These are phyloP conservation scores for Naematelia aurantialba DNA, from an alignment of 768 basidiomycete species.

Conservation along the genomic window DNA sequence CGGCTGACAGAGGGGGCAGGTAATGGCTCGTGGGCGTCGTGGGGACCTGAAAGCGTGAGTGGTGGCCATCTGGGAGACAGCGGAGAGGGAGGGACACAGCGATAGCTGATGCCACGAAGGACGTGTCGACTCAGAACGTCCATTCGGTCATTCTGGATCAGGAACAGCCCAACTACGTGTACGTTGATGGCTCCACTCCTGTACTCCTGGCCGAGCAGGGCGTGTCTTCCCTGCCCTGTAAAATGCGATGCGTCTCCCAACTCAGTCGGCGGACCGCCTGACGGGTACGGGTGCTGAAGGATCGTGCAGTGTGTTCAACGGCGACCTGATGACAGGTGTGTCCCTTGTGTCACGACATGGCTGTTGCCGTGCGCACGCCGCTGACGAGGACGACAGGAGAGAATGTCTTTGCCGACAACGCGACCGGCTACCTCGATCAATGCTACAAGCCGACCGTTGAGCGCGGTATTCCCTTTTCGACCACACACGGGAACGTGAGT, in stretches of 20 bases:
- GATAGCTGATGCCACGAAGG: no score
- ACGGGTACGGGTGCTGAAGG: no score
- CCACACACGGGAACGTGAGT: conserved; percentile 62
- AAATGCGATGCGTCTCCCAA: no score
- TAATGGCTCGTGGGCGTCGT: conserved; percentile 3
- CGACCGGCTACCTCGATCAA: conserved; percentile 63
- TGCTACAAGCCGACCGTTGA: conserved; percentile 63
- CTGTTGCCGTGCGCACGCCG: no score
- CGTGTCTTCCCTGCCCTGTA: no score
- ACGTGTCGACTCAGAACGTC: conserved; percentile 60
- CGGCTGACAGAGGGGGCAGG: conserved; percentile 33
- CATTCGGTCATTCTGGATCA: conserved; percentile 59
- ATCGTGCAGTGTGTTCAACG: conserved; percentile 60
- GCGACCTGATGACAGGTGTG: conserved; percentile 71
- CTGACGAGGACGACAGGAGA: neutral
- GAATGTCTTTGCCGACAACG: conserved; percentile 59
- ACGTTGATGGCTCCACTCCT: no score
- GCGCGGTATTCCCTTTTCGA: conserved; percentile 62
- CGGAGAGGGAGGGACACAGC: no score
- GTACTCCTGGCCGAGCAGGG: no score
- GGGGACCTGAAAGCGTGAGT: conserved; percentile 6
- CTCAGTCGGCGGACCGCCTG: no score
- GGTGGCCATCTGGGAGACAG: no score
- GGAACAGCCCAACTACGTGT: conserved; percentile 66
- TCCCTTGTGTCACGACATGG: conserved; percentile 51